Conservation (phyloP, 148 eudicot genomes). For the Camellia japonica region DNA sequence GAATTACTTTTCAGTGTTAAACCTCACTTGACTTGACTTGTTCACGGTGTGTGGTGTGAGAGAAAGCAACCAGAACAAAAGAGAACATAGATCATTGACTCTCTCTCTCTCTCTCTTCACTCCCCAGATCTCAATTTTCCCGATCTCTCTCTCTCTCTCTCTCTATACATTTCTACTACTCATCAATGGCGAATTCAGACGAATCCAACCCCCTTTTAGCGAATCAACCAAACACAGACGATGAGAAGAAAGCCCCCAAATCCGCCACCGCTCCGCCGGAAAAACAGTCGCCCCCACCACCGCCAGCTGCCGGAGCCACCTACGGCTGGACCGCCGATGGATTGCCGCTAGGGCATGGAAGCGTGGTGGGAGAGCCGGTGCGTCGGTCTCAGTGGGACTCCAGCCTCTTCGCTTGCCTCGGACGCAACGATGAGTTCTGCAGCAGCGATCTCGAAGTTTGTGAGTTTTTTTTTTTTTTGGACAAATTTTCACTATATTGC, state of each 20-base stretch:
- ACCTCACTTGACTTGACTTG: no score
- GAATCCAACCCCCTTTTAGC: constrained; percentile 61
- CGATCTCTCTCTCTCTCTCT: not conserved
- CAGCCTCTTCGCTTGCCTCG: constrained; percentile 55
- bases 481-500: not conserved
- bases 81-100: no score
- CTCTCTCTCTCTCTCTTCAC: no score
- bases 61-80: no score
- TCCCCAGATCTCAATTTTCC: no score
- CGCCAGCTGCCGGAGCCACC: constrained; percentile 13
- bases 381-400: constrained; percentile 59
- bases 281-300: constrained; percentile 12
- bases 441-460: constrained; percentile 93
- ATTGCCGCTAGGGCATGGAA: constrained; percentile 35
- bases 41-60: no score
- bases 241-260: not conserved
- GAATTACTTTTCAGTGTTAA: no score
- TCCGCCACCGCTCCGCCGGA: constrained; percentile 17
- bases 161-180: not conserved
- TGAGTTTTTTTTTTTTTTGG: constrained; percentile 31
- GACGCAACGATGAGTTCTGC: constrained; percentile 63
- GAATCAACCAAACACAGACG: constrained; percentile 18
- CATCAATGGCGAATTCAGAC: constrained; percentile 41
- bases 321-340: constrained; percentile 72
- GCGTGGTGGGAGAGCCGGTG: constrained; percentile 35